These are phyloP conservation scores for Cylindrotheca fusiformis DNA, from an alignment of 108 stramenopile genomes.

Conservation along the genomic window DNA sequence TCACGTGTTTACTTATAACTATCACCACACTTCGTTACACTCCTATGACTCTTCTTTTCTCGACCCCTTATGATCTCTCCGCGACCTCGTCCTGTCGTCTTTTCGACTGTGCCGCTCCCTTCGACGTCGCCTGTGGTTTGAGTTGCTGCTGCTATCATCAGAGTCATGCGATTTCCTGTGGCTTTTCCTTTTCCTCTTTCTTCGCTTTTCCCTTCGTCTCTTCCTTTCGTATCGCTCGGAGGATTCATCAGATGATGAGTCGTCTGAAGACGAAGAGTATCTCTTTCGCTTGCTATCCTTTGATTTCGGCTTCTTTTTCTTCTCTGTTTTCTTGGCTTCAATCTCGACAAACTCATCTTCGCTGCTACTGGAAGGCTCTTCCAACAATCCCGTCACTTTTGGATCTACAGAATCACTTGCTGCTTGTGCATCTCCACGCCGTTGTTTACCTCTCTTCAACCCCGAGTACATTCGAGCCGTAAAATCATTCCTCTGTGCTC, in stretches of 20 bases:
- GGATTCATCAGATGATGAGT: constrained; percentile 37
- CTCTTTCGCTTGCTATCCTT: constrained; percentile 23
- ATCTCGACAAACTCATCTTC: constrained; percentile 77
- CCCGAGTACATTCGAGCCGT: constrained; percentile 77
- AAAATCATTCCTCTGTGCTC: constrained; percentile 67
- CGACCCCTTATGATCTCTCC: constrained; percentile 9
- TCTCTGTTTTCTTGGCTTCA: constrained; percentile 35
- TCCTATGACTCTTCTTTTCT: constrained; percentile 6
- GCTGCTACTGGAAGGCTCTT: constrained; percentile 65
- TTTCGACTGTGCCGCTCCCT: constrained; percentile 1
- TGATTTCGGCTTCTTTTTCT: constrained; percentile 27
- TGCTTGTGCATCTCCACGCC: constrained; percentile 27
- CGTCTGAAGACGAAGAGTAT: constrained; percentile 5
- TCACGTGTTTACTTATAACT: too few species aligned
- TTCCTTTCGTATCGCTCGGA: constrained; percentile 16
- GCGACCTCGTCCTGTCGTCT: background rate
- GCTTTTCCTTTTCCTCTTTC: constrained; percentile 23
- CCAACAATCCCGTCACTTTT: constrained; percentile 35
- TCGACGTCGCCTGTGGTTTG: constrained; percentile 17
- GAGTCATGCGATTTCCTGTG: constrained; percentile 7
- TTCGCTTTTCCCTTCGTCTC: constrained; percentile 27
- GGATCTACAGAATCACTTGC: constrained; percentile 19
- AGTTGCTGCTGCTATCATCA: constrained; percentile 10
- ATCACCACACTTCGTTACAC: too few species aligned
- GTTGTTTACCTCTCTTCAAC: constrained; percentile 72